Evolutionary conservation across 73 alveolate genomes (phyloP).

Genomic region (Stentor coeruleus): DNA sequence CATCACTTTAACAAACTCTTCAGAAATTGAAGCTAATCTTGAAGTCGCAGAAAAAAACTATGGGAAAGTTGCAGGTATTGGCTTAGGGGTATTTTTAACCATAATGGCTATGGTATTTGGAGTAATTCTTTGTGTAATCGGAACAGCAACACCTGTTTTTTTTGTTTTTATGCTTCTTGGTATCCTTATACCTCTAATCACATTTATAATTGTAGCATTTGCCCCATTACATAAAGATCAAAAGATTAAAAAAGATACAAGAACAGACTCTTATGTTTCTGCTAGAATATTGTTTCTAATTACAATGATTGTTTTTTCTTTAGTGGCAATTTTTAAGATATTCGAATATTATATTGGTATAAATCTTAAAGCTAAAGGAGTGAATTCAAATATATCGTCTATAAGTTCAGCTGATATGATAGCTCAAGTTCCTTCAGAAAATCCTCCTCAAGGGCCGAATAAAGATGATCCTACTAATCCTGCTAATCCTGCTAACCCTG

Average conservation of each 20-base stretch:
- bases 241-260: not conserved
- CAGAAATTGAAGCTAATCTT: not conserved
- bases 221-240: slow-evolving; percentile 9
- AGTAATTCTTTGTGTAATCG: not conserved
- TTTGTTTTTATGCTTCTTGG: not conserved
- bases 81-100: slow-evolving; percentile 15
- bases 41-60: not conserved
- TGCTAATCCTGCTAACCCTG: not conserved
- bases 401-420: not conserved
- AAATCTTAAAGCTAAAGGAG: slow-evolving; percentile 6
- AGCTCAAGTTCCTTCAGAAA: too few relatives aligned
- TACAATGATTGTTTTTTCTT: not conserved
- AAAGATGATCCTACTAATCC: not conserved
- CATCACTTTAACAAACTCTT: not conserved
- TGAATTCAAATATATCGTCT: not conserved
- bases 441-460: not conserved
- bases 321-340: not conserved
- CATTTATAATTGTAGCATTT: slow-evolving; percentile 10
- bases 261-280: slow-evolving; percentile 1
- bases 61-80: slow-evolving; percentile 20
- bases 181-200: slow-evolving; percentile 10
- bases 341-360: not conserved
- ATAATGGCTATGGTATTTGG: slow-evolving; percentile 8
- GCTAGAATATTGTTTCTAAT: slow-evolving; percentile 6
- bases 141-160: slow-evolving; percentile 24